Base-by-base conservation (phyloP, 1,284 basidiomycete genomes). In the Rhodotorula glutinis region DNA sequence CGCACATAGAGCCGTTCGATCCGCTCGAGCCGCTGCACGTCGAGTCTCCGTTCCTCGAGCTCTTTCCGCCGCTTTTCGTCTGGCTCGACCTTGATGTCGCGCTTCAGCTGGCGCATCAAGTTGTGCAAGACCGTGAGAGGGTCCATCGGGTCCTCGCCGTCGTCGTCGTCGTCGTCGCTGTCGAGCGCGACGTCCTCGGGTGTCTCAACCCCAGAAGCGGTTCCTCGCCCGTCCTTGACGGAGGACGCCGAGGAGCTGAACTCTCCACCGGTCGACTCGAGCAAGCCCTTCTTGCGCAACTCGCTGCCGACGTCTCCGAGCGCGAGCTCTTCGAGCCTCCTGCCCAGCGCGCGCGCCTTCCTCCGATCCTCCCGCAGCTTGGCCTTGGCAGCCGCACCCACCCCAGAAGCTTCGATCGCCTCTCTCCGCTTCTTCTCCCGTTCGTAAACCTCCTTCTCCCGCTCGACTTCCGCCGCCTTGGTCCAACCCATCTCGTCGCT, bases 1-100 rank as follows among this genome's bases (percentile, higher is more conserved):
- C 90, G 80, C 76, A 92, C 93, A 80, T 97, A 97, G 74, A 96
- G 88, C 66, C 89, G 83, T 77, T 97, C 93, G 1, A 95, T 88
- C 63, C 93, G 82, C 78, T 90, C 89, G 62, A 97, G 80, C 55
- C 91, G 85, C 82, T 90, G 86, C 33, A 95, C 79, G 75, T 94
- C 90, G 75, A 88, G 86, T 71, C 82, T 86, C 68, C 85, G 82
- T 73, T 91, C 87, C 74, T 83, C 85, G 5, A 86, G 84, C 65
- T 83, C 86, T 67, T 85, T 83, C 71, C 83, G 85, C 54, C 89
- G 87, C 16, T 79, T 79, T 73, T 86, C 82, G 1, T 69, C 73
- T 21, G 66, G 72, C 43, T 75, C 44, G 3, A 25, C 69, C 25
- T 85, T 84, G 14, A 82, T 80, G 69, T 83, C 63, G 40, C 52